Evolutionary conservation across 495 filamentous ascomycete genomes (phyloP).

Genomic region (Chaetomium tenue): DNA sequence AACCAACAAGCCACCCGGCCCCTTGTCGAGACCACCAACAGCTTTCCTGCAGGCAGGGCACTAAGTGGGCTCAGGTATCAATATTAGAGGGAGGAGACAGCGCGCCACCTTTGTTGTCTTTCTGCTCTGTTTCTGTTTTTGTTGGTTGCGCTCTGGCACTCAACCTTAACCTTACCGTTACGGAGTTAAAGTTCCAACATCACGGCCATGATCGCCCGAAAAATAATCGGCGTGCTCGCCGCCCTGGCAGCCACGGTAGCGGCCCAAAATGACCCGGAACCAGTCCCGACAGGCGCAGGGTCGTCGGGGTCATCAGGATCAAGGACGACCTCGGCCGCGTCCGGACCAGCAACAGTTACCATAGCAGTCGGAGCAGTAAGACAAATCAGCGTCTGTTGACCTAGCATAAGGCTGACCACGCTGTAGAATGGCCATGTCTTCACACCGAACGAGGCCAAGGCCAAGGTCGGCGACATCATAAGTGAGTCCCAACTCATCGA

Average conservation of each 20-base stretch:
- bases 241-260: conserved; percentile 6
- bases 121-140: conserved; percentile 8
- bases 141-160: conserved; percentile 6
- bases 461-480: conserved; percentile 43
- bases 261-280: conserved; percentile 10
- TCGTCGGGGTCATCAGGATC: conserved; percentile 7
- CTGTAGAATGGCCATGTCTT: conserved; percentile 38
- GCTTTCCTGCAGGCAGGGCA: conserved; percentile 11
- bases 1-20: conserved; percentile 20
- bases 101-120: conserved; percentile 3
- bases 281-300: not conserved
- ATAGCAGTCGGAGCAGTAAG: conserved; percentile 39
- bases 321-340: conserved; percentile 15
- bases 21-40: conserved; percentile 10
- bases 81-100: conserved; percentile 12
- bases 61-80: not conserved
- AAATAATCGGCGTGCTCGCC: conserved; percentile 14
- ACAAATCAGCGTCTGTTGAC: not conserved
- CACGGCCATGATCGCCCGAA: conserved; percentile 17
- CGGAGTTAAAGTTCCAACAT: conserved; percentile 3
- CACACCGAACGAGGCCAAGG: conserved; percentile 34
- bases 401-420: conserved; percentile 5
- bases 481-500: conserved; percentile 26
- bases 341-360: conserved; percentile 26
- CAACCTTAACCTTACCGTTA: not conserved